These are phyloP conservation scores for Aureobasidium sp. DNA, from an alignment of 2,329 filamentous ascomycete species.

Conservation along the genomic window DNA sequence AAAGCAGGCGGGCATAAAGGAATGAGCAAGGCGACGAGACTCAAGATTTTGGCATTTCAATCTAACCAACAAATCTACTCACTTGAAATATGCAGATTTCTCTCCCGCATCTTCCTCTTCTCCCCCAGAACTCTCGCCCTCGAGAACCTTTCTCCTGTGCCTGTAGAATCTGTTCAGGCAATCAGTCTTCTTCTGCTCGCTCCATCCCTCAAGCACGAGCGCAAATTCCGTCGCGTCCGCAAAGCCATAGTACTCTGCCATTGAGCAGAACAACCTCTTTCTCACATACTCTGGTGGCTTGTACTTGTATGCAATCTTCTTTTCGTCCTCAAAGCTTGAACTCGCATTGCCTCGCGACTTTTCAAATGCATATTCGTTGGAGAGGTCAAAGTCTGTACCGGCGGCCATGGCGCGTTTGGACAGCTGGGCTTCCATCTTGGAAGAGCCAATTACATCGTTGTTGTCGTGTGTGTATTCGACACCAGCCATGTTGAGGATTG, in stretches of 20 bases:
- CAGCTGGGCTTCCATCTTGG: slow-evolving; percentile 81
- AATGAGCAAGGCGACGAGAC: too few species aligned
- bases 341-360: slow-evolving; percentile 16
- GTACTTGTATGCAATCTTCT: slow-evolving; percentile 52
- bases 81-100: background rate
- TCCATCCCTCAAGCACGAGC: slow-evolving; percentile 83
- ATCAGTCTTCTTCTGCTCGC: slow-evolving; percentile 69
- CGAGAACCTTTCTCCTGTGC: slow-evolving; percentile 51
- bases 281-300: slow-evolving; percentile 68
- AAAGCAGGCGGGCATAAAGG: too few species aligned
- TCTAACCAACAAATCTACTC: background rate
- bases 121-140: background rate
- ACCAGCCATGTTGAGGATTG: slow-evolving; percentile 79
- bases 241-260: slow-evolving; percentile 73
- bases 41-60: too few species aligned
- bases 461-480: slow-evolving; percentile 97
- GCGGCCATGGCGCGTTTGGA: slow-evolving; percentile 66
- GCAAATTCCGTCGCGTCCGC: slow-evolving; percentile 75
- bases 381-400: slow-evolving; percentile 44
- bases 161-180: slow-evolving; percentile 77
- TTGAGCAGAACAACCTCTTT: slow-evolving; percentile 80
- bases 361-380: slow-evolving; percentile 52
- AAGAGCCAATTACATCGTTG: slow-evolving; percentile 85
- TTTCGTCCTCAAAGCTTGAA: slow-evolving; percentile 17
- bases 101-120: background rate